Conservation (phyloP, 768 basidiomycete species). For the Rhodotorula diobovata region DNA sequence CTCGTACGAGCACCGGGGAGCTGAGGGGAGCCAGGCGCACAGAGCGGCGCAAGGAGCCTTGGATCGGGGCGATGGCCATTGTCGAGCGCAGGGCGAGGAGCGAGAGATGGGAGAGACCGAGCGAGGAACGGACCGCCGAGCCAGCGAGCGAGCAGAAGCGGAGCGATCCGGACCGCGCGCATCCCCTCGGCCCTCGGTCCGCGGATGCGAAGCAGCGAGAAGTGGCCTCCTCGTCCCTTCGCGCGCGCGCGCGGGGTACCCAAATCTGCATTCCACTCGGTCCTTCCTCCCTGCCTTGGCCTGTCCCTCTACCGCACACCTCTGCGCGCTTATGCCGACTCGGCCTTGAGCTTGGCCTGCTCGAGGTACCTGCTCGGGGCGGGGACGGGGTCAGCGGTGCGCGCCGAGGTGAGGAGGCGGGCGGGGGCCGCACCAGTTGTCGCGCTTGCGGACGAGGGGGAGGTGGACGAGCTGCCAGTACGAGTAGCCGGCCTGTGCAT, state of each 20-base stretch:
- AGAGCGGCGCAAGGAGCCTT: conserved; percentile 15
- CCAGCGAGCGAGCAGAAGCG: background rate
- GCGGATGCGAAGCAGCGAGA: background rate
- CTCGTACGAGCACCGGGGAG: background rate
- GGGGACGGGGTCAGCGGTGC: no score
- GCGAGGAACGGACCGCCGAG: background rate
- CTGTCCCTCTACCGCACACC: background rate
- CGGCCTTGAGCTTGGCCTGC: conserved; percentile 12
- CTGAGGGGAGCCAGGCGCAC: background rate
- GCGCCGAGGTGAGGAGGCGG: no score
- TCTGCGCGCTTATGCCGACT: background rate
- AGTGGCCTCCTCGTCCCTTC: background rate
- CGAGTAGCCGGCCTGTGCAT: background rate
- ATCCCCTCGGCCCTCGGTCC: background rate
- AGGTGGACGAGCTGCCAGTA: conserved; percentile 15
- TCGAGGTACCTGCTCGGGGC: conserved; percentile 22
- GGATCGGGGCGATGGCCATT: conserved; percentile 27
- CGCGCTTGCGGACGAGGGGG: conserved; percentile 22
- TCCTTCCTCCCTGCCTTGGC: background rate
- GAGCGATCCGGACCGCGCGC: no score
- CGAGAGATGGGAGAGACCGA: background rate
- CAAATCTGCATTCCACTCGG: background rate
- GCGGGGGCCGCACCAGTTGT: conserved; percentile 17
- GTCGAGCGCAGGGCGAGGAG: background rate
- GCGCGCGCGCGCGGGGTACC: no score